A percentile compares a stretch with the other conserved stretches of the same genome.
Evolutionary conservation across 2,329 filamentous ascomycete species (phyloP).

Genomic region (Aschersonia sp.): DNA sequence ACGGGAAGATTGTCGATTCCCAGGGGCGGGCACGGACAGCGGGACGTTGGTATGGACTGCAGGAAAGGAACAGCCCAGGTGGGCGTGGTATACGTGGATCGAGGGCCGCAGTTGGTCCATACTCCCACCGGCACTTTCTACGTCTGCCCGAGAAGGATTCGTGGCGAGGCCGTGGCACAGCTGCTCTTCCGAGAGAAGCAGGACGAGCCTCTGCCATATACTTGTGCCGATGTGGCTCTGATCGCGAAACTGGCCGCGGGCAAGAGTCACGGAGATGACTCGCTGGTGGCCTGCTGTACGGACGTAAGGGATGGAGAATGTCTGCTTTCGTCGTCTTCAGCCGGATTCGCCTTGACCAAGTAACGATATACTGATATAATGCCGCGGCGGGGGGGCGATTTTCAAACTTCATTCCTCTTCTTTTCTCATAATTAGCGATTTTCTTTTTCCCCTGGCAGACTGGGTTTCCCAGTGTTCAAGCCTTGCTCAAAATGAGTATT

Average conservation of each 20-base stretch:
- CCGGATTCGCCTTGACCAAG: too few species aligned
- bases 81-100: neutral
- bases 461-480: too few species aligned
- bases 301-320: slow-evolving; percentile 2
- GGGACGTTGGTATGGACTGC: slow-evolving; percentile 2
- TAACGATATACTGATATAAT: too few species aligned
- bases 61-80: slow-evolving; percentile 1
- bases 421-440: too few species aligned
- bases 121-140: slow-evolving; percentile 1
- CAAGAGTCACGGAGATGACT: neutral
- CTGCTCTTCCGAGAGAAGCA: neutral
- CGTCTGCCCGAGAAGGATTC: slow-evolving; percentile 1
- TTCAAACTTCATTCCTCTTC: too few species aligned
- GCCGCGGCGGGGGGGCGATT: too few species aligned
- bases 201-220: slow-evolving; percentile 1
- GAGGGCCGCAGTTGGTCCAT: slow-evolving; percentile 2
- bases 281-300: neutral
- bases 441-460: too few species aligned
- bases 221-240: slow-evolving; percentile 2
- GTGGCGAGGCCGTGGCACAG: neutral
- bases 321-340: neutral
- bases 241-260: slow-evolving; percentile 1
- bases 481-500: too few species aligned
- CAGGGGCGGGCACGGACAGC: neutral
- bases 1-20: neutral